A percentile compares a stretch with the other conserved stretches of the same genome.
Conservation (phyloP, 2,329 filamentous ascomycete species). For the Penicillium sp. region DNA sequence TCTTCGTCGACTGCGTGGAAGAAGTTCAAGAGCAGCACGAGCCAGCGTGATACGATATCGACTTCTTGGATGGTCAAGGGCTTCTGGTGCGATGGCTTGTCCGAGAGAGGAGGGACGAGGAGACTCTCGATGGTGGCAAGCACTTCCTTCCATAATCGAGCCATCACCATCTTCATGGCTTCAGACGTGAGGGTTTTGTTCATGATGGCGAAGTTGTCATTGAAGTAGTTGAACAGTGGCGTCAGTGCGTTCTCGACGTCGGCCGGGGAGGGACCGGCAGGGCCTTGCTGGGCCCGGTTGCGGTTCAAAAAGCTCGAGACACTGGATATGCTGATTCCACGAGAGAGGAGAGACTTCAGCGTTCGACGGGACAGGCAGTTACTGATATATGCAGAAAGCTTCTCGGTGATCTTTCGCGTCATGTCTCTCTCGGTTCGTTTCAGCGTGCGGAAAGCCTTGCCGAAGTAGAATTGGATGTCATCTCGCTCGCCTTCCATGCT, state of each 20-base stretch:
- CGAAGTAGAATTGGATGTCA: slow-evolving; percentile 98
- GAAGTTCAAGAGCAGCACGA: slow-evolving; percentile 84
- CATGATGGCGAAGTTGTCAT: slow-evolving; percentile 99
- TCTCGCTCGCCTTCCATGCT: slow-evolving; percentile 99
- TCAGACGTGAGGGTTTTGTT: slow-evolving; percentile 90
- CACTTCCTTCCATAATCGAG: slow-evolving; percentile 94
- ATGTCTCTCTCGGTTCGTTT: slow-evolving; percentile 97
- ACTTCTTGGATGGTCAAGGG: slow-evolving; percentile 82
- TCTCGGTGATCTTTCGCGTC: slow-evolving; percentile 96
- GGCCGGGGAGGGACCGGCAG: slow-evolving; percentile 59
- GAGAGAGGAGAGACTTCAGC: slow-evolving; percentile 68
- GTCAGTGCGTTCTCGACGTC: slow-evolving; percentile 79
- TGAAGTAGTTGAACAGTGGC: slow-evolving; percentile 88
- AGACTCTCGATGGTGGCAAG: slow-evolving; percentile 85
- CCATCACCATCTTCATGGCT: slow-evolving; percentile 99
- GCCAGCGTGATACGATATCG: slow-evolving; percentile 92
- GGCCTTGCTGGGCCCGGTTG: slow-evolving; percentile 47
- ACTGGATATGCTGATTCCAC: slow-evolving; percentile 67
- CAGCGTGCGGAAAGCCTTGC: slow-evolving; percentile 89
- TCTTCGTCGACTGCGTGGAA: slow-evolving; percentile 91
- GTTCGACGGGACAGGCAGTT: slow-evolving; percentile 80
- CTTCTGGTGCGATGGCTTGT: slow-evolving; percentile 84
- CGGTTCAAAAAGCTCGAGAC: slow-evolving; percentile 66
- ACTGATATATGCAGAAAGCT: slow-evolving; percentile 93
- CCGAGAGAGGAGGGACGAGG: slow-evolving; percentile 87